Evolutionary conservation across 73 alveolate genomes (phyloP).

Genomic region (Symbiodinium pilosum): DNA sequence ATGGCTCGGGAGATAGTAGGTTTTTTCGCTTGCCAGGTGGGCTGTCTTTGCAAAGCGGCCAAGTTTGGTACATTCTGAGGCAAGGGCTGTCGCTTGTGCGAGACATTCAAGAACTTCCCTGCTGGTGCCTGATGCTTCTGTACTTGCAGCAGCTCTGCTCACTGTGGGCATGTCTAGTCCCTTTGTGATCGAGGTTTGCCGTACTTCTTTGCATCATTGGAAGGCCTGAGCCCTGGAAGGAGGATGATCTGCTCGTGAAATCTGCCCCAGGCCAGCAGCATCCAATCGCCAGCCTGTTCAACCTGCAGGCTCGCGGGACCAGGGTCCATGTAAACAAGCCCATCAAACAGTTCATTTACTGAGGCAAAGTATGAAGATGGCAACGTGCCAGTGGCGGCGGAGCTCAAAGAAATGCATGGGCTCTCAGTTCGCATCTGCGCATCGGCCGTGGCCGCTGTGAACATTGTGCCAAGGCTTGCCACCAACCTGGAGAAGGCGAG

Average conservation of each 20-base stretch:
- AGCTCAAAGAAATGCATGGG: conserved; percentile 52
- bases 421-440: too few species aligned
- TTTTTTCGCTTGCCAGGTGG: neutral
- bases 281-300: conserved; percentile 88
- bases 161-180: too few species aligned
- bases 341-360: neutral
- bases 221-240: conserved; percentile 6
- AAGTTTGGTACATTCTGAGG: too few species aligned
- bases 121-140: neutral
- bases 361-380: conserved; percentile 69
- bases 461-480: neutral
- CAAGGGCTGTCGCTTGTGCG: conserved; percentile 68
- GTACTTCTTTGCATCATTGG: conserved; percentile 50
- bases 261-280: conserved; percentile 56
- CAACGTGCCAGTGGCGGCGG: conserved; percentile 31
- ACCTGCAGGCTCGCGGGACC: conserved; percentile 44
- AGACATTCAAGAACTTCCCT: conserved; percentile 66
- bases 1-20: neutral
- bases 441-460: too few species aligned
- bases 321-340: neutral
- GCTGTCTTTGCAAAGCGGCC: neutral
- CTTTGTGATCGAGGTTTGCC: conserved; percentile 39
- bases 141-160: too few species aligned
- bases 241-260: neutral
- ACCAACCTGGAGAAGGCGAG: conserved; percentile 22